Base-by-base conservation (phyloP, 495 filamentous ascomycete genomes). In the Hypoxylon intermedium region DNA sequence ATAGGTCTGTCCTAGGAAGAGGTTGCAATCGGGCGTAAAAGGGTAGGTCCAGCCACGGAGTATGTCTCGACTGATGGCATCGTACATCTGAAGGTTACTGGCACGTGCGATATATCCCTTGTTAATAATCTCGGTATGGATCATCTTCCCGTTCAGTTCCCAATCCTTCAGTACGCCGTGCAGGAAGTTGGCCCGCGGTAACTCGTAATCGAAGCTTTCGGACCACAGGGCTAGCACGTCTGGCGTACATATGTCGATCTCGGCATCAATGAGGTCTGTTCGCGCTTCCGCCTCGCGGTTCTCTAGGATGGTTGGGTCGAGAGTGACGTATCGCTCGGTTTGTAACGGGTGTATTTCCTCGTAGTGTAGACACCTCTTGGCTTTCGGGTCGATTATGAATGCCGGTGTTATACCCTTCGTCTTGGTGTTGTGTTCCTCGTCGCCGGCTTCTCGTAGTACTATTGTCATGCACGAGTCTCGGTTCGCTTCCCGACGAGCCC, bases 381-480 rank as follows among this genome's bases (percentile, higher is more conserved):
- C 89, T 12, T 78, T 82, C 0, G 91, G 87, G 62, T 97, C 92
- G 58, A 97, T 80, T 16, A 95, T 84, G 70, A 97, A 99, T 5
- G 92, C 83, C 0, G 93, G 93, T 11, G 82, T 86, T 53, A 88
- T 82, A 1, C 86, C 84, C 31, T 87, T 83, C 1, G 85, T 79
- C 74, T 90, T 92, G 23, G 88, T 90, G 15, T 89, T 79, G 73
- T 96, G 91, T 21, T 71, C 60, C 16, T 75, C 78, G 1, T 78
- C 75, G n/a, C 90, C 90, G 2, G 86, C 89, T 73, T 92, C 85
- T 42, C 90, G 83, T 46, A 98, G 75, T 18, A 99, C 81, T 86
- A 98, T 92, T 19, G 94, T 99, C 95, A 99, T 99, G 75, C 97
- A 97, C 11, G 93, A 91, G 71, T 96, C 92, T 69, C 94, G 93